These are phyloP conservation scores for Epichloe typhina DNA, from an alignment of 2,329 filamentous ascomycete species.

Conservation along the genomic window DNA sequence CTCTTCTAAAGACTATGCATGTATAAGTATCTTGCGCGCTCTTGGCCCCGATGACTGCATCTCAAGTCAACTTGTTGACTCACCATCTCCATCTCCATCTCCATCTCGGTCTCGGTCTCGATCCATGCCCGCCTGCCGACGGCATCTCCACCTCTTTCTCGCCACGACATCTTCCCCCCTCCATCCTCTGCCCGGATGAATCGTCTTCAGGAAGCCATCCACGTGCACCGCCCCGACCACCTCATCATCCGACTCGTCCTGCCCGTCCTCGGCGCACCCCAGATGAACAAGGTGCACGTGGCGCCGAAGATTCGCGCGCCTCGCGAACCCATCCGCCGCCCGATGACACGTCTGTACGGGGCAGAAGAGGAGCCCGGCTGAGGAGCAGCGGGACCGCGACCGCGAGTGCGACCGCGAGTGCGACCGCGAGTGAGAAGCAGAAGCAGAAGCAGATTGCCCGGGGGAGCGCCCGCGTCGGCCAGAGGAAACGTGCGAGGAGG, in stretches of 20 bases:
- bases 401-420: constrained; percentile 9
- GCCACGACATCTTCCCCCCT: constrained; percentile 20
- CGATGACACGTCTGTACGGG: constrained; percentile 25
- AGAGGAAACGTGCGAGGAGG: constrained; percentile 1
- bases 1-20: neutral
- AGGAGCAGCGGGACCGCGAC: constrained; percentile 15
- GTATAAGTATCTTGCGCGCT: neutral
- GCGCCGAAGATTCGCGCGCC: constrained; percentile 22
- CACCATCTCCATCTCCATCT: neutral
- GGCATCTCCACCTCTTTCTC: constrained; percentile 17
- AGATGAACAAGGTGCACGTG: constrained; percentile 27
- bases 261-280: constrained; percentile 20
- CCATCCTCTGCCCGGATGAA: constrained; percentile 37
- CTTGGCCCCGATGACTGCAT: neutral
- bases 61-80: neutral
- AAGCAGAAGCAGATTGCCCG: neutral
- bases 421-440: neutral
- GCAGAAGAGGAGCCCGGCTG: constrained; percentile 23
- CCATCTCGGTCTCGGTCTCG: too few species aligned
- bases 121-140: constrained; percentile 7
- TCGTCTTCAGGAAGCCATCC: constrained; percentile 51
- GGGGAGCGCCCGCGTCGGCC: neutral
- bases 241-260: constrained; percentile 34
- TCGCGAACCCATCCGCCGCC: constrained; percentile 22
- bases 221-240: constrained; percentile 51